These are phyloP conservation scores for Xylariaceae sp. DNA, from an alignment of 2,329 filamentous ascomycete genomes.

Conservation along the genomic window DNA sequence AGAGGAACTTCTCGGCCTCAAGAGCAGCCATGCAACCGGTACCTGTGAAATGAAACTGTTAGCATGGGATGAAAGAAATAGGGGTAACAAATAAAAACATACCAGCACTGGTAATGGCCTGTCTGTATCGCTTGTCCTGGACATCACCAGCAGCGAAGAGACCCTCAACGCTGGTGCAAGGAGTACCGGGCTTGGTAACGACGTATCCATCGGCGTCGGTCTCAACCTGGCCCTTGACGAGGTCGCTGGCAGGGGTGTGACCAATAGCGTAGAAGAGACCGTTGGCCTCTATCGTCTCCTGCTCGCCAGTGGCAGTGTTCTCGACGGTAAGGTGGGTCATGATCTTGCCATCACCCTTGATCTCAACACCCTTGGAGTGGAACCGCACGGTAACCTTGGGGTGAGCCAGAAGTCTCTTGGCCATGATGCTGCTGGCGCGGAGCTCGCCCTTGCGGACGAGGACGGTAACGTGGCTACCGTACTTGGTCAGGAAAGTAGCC, in stretches of 20 bases:
- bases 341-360: conserved; percentile 79
- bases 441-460: conserved; percentile 83
- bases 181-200: conserved; percentile 76
- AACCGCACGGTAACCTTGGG: conserved; percentile 88
- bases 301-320: conserved; percentile 67
- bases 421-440: conserved; percentile 88
- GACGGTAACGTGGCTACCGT: conserved; percentile 90
- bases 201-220: conserved; percentile 90
- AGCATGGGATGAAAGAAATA: conserved; percentile 8
- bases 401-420: conserved; percentile 72
- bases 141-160: conserved; percentile 97
- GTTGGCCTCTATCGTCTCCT: conserved; percentile 82
- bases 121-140: conserved; percentile 96
- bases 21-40: conserved; percentile 93
- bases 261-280: conserved; percentile 97
- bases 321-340: conserved; percentile 86
- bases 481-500: conserved; percentile 96
- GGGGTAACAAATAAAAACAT: conserved; percentile 36
- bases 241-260: conserved; percentile 85
- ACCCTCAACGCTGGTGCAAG: conserved; percentile 80
- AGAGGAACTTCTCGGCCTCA: conserved; percentile 89
- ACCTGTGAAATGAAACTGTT: conserved; percentile 44
- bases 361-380: conserved; percentile 75
- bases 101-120: conserved; percentile 97
- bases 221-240: conserved; percentile 86